Evolutionary conservation across 2,329 filamentous ascomycete genomes (phyloP).

Genomic region (Chaetomiaceae sp.): DNA sequence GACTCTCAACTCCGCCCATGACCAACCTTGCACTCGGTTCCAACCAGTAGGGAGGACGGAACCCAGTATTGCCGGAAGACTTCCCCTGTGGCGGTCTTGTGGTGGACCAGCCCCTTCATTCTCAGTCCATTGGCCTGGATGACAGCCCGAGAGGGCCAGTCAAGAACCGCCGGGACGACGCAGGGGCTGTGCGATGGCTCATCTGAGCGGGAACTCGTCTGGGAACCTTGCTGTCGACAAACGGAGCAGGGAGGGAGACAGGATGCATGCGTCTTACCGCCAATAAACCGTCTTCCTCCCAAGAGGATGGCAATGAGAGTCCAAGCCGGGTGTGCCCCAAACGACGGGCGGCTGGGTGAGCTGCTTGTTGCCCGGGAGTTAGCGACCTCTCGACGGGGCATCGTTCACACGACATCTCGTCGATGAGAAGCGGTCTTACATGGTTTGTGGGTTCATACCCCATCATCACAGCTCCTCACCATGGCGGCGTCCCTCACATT

Average conservation of each 20-base stretch:
- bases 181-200: not conserved
- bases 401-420: no score
- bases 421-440: no score
- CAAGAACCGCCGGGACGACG: not conserved
- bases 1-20: not conserved
- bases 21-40: not conserved
- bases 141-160: not conserved
- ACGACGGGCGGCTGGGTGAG: no score
- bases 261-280: no score
- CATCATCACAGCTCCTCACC: not conserved
- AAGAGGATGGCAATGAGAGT: no score
- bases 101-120: not conserved
- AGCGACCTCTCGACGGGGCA: no score
- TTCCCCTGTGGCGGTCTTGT: not conserved
- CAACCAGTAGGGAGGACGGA: not conserved
- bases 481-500: no score
- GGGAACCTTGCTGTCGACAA: no score
- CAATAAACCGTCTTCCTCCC: no score
- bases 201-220: not conserved
- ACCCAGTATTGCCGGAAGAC: not conserved
- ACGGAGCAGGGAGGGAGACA: no score
- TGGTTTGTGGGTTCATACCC: not conserved
- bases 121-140: not conserved
- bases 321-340: no score
- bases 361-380: no score